Evolutionary conservation across 2,329 filamentous ascomycete species (phyloP), one percentile per base, ranked within the genome.

Genomic region (Penicillium digitatum): DNA sequence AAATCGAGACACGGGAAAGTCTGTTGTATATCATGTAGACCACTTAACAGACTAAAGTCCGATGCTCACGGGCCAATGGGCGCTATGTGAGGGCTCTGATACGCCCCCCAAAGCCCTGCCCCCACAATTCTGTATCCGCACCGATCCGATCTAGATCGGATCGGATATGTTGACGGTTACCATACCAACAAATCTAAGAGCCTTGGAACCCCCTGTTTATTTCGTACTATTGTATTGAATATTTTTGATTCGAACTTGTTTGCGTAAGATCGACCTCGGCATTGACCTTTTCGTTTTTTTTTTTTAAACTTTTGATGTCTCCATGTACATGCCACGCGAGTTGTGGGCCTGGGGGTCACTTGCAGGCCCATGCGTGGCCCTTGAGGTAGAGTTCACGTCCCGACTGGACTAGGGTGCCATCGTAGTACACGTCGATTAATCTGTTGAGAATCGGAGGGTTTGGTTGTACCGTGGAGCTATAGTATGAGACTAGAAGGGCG

Each of bases 111-210:
- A 16, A 3, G 3, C 3, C 2, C 16, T 10, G 16, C 29, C 37
- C 55, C 58, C 61, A 59, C 54, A 50, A 58, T 58, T 62, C 58
- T 26, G 35, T 38, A 20, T 29, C 55, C 51, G 29, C 44, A 44
- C 46, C 53, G 57, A 63, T 64, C 61, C 55, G 60, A 64, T 64
- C 61, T 54, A 61, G 62, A 64, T 65, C 52, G 18, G 10, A n/a
- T 10, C 35, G 27, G 46, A 47, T 47, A 5, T 5, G 35, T 31
- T 38, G 18, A 32, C 61, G 62, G 55, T 54, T 56, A 11, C 37
- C 39, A 57, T 50, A 42, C 14, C 57, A 52, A 46, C 12, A 6
- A n/a, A 20, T 37, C 11, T 16, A 27, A 43, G 2, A 12, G 14
- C 43, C 3, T 20, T 22, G 3, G 1, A 3, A 27, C 3, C 22